phyloP scores from a whole-genome alignment of 2,329 filamentous ascomycete species.

The Stemphylium beticola region DNA sequence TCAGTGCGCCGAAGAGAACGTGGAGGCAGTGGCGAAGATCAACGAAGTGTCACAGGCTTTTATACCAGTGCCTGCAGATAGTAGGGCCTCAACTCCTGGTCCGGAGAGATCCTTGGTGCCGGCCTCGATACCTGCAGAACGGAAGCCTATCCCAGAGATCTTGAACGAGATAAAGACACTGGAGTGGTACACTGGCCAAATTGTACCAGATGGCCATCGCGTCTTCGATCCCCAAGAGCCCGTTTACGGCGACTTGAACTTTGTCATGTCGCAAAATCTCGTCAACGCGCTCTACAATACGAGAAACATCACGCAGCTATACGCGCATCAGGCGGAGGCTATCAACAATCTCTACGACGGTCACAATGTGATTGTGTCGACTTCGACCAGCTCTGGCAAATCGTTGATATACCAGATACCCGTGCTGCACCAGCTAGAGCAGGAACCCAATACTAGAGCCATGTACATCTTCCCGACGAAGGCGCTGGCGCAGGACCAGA shows the following conservation, averaged over 20 bases:
- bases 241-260: conserved; percentile 82
- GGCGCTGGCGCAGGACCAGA: conserved; percentile 92
- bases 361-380: conserved; percentile 87
- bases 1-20: conserved; percentile 66
- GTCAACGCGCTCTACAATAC: conserved; percentile 98
- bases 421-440: conserved; percentile 84
- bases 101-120: conserved; percentile 61
- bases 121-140: conserved; percentile 75
- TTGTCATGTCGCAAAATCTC: conserved; percentile 84
- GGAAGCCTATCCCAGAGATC: conserved; percentile 83
- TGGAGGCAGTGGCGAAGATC: conserved; percentile 73
- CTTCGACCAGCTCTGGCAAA: conserved; percentile 95
- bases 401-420: conserved; percentile 98
- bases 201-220: conserved; percentile 90
- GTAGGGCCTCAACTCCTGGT: conserved; percentile 51
- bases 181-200: conserved; percentile 89
- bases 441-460: conserved; percentile 76
- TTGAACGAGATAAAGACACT: conserved; percentile 80
- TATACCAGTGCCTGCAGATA: conserved; percentile 66
- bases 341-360: conserved; percentile 86
- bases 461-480: conserved; percentile 99
- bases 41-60: conserved; percentile 64
- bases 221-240: conserved; percentile 86
- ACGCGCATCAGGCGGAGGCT: conserved; percentile 90
- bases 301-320: conserved; percentile 82